Base-by-base conservation (phyloP, 805 yeast species). In the Candida fluviatilis region DNA sequence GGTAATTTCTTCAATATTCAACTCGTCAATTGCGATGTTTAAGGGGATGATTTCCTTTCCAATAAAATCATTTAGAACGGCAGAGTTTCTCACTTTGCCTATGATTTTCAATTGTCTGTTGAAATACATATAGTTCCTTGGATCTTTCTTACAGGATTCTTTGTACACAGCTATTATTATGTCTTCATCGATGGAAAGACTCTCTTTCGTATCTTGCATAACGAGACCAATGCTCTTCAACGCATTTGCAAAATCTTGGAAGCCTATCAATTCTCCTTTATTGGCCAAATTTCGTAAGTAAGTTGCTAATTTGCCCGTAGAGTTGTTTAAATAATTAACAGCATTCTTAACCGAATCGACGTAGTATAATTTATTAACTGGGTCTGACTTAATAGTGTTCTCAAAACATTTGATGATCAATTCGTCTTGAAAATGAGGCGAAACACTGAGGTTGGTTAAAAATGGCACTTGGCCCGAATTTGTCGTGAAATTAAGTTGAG, bases 1-100 rank as follows among this genome's bases (percentile, higher is more conserved):
- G 12, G 74, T 69, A 25, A 66, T 58, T 36, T 64, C 71, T 41
- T 67, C 73, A 18, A 68, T 59, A 7, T 62, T 54, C 34, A 69
- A 47, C 36, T 63, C 69, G 3, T 56, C 58, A 28, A 64, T 41
- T 1, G 73, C 69, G 15, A 65, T 47, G 17, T 41, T 31, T 10
- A 57, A 34, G 1, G 73, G 72, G 4, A 68, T 40, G 15, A 69
- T 31, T 38, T 67, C 73, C 4, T 41, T 41, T 1, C 45, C 47
- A n/a, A 66, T 35, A 32, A 47, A 66, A 7, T 52, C 39, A 3
- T 34, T 28, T 15, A 69, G 41, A 4, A 18, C 17, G 0, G 37
- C 34, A 11, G 64, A 57, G 6, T 53, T 41, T 29, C 58, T 47
- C 3, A 56, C 62, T 13, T 46, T 48, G 2, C 60, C 56, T 24